Conservation (phyloP, 139 green algal species). For the Ettlia oleoabundans region DNA sequence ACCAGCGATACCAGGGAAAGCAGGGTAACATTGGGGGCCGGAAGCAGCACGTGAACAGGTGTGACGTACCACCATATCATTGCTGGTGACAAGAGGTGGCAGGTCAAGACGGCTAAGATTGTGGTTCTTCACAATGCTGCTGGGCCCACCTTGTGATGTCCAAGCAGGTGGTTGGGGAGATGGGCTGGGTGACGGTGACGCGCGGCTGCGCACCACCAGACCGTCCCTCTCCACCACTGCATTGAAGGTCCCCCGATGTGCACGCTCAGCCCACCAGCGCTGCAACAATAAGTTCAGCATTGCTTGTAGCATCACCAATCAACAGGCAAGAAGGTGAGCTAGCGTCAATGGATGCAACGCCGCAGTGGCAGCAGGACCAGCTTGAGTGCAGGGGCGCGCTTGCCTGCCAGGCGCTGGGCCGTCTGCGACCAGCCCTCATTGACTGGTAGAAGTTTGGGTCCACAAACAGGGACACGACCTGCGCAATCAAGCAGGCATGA, state of each 20-base stretch:
- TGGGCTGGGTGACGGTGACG: neutral
- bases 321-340: too few relatives aligned
- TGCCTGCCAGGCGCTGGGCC: neutral
- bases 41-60: too few relatives aligned
- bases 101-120: too few relatives aligned
- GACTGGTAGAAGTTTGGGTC: neutral
- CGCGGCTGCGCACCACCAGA: neutral
- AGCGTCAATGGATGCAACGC: too few relatives aligned
- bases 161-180: neutral
- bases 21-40: too few relatives aligned
- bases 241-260: constrained; percentile 47
- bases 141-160: neutral
- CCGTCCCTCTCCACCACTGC: constrained; percentile 44
- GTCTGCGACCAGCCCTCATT: neutral
- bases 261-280: constrained; percentile 36
- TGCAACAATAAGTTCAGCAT: too few relatives aligned
- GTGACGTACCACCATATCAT: too few relatives aligned
- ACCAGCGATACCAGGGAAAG: neutral
- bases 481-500: constrained; percentile 6
- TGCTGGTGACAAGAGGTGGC: neutral
- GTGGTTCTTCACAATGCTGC: too few relatives aligned
- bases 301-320: too few relatives aligned
- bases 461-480: constrained; percentile 31
- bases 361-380: neutral
- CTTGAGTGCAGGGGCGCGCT: too few relatives aligned